Evolutionary conservation across 2,329 filamentous ascomycete genomes (phyloP), one percentile per base, ranked within the genome.

Genomic region (Sclerotinia nivalis): DNA sequence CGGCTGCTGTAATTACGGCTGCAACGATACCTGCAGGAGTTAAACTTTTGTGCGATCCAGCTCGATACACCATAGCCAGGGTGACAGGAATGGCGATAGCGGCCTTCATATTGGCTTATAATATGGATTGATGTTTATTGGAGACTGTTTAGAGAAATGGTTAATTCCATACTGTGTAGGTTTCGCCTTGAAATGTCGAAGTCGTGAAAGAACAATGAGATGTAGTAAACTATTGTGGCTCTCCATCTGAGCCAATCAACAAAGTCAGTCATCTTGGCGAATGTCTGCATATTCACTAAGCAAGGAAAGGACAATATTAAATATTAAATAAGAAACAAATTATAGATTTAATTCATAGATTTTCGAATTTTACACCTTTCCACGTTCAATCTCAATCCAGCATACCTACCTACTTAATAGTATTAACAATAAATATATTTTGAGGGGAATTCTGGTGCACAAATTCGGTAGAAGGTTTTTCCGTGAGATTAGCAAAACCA

Each of bases 1-100:
- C 87, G 59, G 86, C 80, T 5, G 93, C 94, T 5, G 94, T 97
- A 56, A 91, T 76, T 7, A 85, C 83, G 4, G 95, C 95, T 18
- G 87, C 86, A 50, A 90, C 75, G 75, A 97, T 87, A 71, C 94
- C 95, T 9, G 85, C 82, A 0, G 90, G 87, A 0, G 95, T 98
- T 52, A 99, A 86, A 34, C 91, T 94, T 69, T 92, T 90, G 75
- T 88, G 89, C 60, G 86, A 88, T 81, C 87, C 87, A 47, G 92
- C 90, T 71, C 91, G 86, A 75, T 88, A 87, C 69, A 90, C 83
- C 74, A 94, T 85, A 71, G 84, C 84, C 71, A 86, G 75, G 22
- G 86, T 90, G 59, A 84, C 84, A 60, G 88, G 88, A 20, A 84
- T 80, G 18, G 88, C 87, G 75, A 88, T 84, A 64, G 84, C 80